Evolutionary conservation across 768 basidiomycete genomes (phyloP).

Genomic region (Jaapia argillacea): DNA sequence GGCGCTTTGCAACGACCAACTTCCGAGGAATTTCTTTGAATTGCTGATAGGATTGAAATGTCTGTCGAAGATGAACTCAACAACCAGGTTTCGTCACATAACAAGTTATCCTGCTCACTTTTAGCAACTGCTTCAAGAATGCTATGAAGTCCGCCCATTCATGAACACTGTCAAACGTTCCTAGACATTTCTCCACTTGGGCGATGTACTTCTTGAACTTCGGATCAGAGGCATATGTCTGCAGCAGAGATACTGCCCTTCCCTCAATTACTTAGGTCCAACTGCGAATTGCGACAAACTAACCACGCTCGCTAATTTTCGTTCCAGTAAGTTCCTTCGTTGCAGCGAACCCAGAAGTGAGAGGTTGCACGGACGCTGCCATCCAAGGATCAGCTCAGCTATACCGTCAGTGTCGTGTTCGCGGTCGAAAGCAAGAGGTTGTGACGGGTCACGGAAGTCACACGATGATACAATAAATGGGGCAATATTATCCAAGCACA

Average conservation of each 20-base stretch:
- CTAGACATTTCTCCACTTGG: slow-evolving; percentile 88
- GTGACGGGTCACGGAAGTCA: too few species aligned
- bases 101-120: slow-evolving; percentile 37
- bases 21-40: slow-evolving; percentile 97
- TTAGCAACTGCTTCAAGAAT: slow-evolving; percentile 88
- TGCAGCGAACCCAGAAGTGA: too few species aligned
- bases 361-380: too few species aligned
- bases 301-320: too few species aligned
- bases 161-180: slow-evolving; percentile 89
- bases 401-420: too few species aligned
- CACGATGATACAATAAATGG: too few species aligned
- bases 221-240: slow-evolving; percentile 65
- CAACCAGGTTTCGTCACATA: not conserved
- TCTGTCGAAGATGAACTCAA: slow-evolving; percentile 33
- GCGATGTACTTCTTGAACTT: slow-evolving; percentile 92
- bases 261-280: too few species aligned
- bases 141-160: slow-evolving; percentile 99
- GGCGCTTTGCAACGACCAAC: slow-evolving; percentile 85
- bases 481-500: too few species aligned
- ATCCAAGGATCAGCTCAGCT: too few species aligned
- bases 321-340: too few species aligned
- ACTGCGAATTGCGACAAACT: too few species aligned
- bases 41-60: slow-evolving; percentile 86
- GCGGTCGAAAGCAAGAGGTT: too few species aligned
- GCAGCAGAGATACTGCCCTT: slow-evolving; percentile 9